Evolutionary conservation across 371 early-diverging fungal species (phyloP).

Genomic region (Encephalitozoon hellem): DNA sequence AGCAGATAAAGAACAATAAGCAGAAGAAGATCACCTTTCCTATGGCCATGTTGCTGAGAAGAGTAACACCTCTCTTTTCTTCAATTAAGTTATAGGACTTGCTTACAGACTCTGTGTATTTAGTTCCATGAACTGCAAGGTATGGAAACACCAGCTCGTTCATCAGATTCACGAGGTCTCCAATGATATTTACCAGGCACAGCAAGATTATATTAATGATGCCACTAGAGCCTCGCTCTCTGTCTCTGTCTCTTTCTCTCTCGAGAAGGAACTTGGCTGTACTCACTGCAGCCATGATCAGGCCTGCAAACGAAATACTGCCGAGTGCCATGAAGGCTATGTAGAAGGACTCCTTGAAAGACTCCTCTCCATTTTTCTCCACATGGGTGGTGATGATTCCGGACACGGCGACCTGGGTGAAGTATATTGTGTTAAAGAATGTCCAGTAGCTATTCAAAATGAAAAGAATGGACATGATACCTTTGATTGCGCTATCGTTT

Average conservation of each 20-base stretch:
- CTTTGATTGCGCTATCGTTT: conserved; percentile 30
- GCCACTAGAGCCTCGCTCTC: background rate
- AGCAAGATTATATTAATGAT: background rate
- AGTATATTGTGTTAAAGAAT: conserved; percentile 33
- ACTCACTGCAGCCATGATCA: conserved; percentile 19
- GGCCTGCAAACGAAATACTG: conserved; percentile 30
- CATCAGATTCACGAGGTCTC: background rate
- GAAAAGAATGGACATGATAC: conserved; percentile 22
- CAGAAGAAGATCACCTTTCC: background rate
- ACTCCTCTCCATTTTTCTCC: background rate
- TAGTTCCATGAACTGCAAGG: conserved; percentile 16
- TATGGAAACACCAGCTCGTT: conserved; percentile 27
- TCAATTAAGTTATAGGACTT: background rate
- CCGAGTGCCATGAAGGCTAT: conserved; percentile 18
- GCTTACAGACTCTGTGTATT: conserved; percentile 16
- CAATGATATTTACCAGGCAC: background rate
- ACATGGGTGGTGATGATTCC: conserved; percentile 6
- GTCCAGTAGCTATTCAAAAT: conserved; percentile 12
- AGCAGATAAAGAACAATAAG: background rate
- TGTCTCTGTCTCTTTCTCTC: background rate
- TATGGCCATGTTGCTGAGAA: background rate
- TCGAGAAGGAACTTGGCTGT: conserved; percentile 17
- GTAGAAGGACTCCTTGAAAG: background rate
- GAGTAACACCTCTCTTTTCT: background rate
- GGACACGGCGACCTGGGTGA: conserved; percentile 30